phyloP scores from a whole-genome alignment of 441 rosid genomes.

The Gossypium laxum region DNA sequence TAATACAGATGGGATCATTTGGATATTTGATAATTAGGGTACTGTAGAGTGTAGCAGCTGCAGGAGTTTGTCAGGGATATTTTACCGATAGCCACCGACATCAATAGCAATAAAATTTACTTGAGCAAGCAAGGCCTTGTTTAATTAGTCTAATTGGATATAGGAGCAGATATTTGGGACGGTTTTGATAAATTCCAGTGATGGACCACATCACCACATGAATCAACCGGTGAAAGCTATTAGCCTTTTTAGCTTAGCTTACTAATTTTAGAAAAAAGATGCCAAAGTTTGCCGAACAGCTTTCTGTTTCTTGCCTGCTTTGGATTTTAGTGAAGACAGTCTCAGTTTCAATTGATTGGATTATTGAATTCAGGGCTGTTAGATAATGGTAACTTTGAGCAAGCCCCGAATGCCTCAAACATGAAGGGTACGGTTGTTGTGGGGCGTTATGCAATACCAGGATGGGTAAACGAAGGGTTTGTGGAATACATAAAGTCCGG shows the following conservation, averaged over 20 bases:
- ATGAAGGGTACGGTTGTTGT: conserved; percentile 46
- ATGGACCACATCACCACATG: neutral
- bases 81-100: neutral
- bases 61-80: neutral
- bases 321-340: neutral
- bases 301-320: neutral
- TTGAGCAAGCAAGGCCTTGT: neutral
- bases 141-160: neutral
- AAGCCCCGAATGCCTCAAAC: conserved; percentile 33
- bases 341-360: neutral
- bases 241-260: neutral
- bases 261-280: neutral
- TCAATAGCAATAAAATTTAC: neutral
- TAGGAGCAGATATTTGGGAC: neutral
- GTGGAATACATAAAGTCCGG: conserved; percentile 56
- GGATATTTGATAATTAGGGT: neutral
- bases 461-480: conserved; percentile 44
- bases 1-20: too few species aligned
- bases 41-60: neutral
- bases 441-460: conserved; percentile 34
- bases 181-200: neutral
- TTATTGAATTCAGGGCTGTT: conserved; percentile 29
- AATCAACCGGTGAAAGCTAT: neutral
- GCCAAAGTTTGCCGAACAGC: neutral
- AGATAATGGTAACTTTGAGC: conserved; percentile 52